phyloP scores from a whole-genome alignment of 495 filamentous ascomycete species.

The Hypoxylon fragiforme region DNA sequence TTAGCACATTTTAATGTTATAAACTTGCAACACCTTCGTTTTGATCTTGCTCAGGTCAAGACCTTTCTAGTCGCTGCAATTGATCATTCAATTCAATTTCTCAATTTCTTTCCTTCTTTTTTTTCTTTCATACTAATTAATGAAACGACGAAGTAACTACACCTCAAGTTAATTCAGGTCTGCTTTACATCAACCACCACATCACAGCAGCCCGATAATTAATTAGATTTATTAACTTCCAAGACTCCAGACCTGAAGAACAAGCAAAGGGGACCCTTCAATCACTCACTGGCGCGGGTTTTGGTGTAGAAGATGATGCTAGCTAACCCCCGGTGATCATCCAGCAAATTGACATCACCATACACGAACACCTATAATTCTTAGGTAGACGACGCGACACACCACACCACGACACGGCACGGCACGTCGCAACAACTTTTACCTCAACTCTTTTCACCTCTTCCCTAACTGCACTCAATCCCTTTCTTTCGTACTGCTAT shows the following conservation, averaged over 20 bases:
- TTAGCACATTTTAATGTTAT: not conserved
- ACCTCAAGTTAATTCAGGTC: too few relatives aligned
- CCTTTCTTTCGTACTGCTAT: not conserved
- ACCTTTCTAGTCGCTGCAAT: not conserved
- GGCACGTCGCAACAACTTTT: slow-evolving; percentile 1
- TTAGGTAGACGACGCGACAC: not conserved
- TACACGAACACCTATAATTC: slow-evolving; percentile 26
- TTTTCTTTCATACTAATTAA: not conserved
- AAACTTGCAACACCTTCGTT: not conserved
- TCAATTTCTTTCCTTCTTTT: not conserved
- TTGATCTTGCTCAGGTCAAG: too few relatives aligned
- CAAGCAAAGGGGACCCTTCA: too few relatives aligned
- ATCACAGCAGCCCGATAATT: too few relatives aligned
- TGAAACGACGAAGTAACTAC: too few relatives aligned
- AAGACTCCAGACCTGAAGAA: not conserved
- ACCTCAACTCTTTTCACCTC: not conserved
- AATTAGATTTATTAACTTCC: too few relatives aligned
- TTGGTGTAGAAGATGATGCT: slow-evolving; percentile 12
- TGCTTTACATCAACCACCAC: too few relatives aligned
- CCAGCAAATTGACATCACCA: slow-evolving; percentile 41
- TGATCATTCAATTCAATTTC: not conserved
- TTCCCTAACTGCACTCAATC: not conserved
- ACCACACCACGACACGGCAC: slow-evolving; percentile 16
- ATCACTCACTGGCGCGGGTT: slow-evolving; percentile 9
- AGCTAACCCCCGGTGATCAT: slow-evolving; percentile 19